Evolutionary conservation across 2,329 filamentous ascomycete genomes (phyloP), one percentile per base, ranked within the genome.

Genomic region (Talaromyces sp.): DNA sequence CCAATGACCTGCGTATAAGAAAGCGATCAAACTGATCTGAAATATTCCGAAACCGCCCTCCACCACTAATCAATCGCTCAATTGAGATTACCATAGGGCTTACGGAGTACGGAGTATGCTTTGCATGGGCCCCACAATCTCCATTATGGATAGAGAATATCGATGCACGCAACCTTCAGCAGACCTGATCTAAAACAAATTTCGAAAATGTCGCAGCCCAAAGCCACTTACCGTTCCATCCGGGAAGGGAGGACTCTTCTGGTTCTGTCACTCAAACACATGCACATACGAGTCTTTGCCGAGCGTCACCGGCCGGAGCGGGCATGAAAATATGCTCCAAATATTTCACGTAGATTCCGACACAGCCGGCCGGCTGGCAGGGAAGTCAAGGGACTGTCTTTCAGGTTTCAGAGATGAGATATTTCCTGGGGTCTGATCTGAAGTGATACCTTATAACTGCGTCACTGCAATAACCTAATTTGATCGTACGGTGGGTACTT

Each of bases 161-260:
- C 3, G 28, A 28, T 28, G 14, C 23, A 28, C 44, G 44, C 21
- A 28, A 12, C 44, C 12, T 54, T 28, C 48, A 21, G 31, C 18
- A 35, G 50, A 37, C n/a, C n/a, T 54, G 48, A 35, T 14, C n/a
- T 54, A 54, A 54, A 54, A 54, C 50, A 25, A 25, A 54, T 54
- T 54, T 54, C 50, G 35, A 21, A 21, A 23, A 21, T 54, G 50
- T 37, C 50, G 50, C 50, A 54, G 28, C 31, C 50, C 35, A 23
- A 50, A 54, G n/a, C 31, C 50, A 35, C 50, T 54, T 54, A 31
- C n/a, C 50, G 50, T 54, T 54, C 37, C 50, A 54, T 54, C 31
- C 37, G n/a, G 50, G 28, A n/a, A 52, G 48, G 37, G 16, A 40
- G 18, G 14, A 28, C 16, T 18, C 16, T 52, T 21, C 12, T 35